Evolutionary conservation across 345 rosid species (phyloP).

Genomic region (Dipteronia dyeriana): DNA sequence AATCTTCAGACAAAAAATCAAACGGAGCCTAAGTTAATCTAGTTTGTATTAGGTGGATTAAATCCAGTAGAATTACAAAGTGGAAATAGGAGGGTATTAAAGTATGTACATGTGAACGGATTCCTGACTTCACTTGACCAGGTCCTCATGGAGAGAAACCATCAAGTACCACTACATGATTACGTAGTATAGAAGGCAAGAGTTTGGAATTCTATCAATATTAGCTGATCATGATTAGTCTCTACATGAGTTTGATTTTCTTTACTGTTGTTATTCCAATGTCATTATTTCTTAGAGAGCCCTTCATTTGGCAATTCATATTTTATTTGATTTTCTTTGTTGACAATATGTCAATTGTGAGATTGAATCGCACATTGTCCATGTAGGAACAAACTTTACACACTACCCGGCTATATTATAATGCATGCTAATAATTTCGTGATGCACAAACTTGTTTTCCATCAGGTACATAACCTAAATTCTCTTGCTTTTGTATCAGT

Average conservation of each 20-base stretch:
- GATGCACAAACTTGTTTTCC: too few relatives aligned
- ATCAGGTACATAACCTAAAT: too few relatives aligned
- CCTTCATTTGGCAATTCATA: conserved; percentile 17
- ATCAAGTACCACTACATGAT: background rate
- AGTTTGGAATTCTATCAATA: background rate
- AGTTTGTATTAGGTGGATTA: background rate
- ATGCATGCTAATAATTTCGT: too few relatives aligned
- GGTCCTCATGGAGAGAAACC: background rate
- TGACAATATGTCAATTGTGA: too few relatives aligned
- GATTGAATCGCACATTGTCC: too few relatives aligned
- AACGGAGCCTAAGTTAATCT: too few relatives aligned
- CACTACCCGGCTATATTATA: too few relatives aligned
- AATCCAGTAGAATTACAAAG: background rate
- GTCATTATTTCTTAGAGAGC: background rate
- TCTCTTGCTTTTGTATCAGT: too few relatives aligned
- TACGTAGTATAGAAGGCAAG: background rate
- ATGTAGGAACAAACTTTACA: too few relatives aligned
- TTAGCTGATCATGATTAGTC: background rate
- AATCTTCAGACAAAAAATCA: too few relatives aligned
- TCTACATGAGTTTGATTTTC: background rate
- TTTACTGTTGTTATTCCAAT: background rate
- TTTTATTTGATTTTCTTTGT: too few relatives aligned
- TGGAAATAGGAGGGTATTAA: background rate
- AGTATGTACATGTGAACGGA: background rate
- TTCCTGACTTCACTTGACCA: background rate